phyloP scores from a whole-genome alignment of 768 basidiomycete species.

The Pleurotus salmoneostramineus region DNA sequence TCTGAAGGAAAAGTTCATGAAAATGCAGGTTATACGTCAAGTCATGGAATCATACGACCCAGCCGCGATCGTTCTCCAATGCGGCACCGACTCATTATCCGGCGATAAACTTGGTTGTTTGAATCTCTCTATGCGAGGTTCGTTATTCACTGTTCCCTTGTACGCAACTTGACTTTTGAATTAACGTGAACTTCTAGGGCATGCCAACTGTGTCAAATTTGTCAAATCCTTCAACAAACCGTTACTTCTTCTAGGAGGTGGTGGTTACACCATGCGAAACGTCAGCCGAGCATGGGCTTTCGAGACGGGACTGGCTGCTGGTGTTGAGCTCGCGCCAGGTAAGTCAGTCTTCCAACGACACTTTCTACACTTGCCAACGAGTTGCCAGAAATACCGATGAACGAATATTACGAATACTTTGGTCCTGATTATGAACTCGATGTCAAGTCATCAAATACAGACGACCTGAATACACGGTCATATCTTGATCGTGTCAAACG shows the following conservation, averaged over 20 bases:
- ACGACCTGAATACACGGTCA: constrained; percentile 89
- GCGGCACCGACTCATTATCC: constrained; percentile 92
- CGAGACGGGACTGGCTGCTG: constrained; percentile 97
- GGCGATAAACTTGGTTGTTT: constrained; percentile 96
- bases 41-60: constrained; percentile 86
- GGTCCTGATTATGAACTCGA: constrained; percentile 96
- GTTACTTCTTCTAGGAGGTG: constrained; percentile 89
- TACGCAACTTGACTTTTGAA: neutral
- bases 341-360: constrained; percentile 17
- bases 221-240: constrained; percentile 81
- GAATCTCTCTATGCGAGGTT: constrained; percentile 82
- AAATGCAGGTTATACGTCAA: constrained; percentile 87
- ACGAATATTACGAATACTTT: constrained; percentile 99
- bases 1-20: too few species aligned
- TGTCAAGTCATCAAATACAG: constrained; percentile 91
- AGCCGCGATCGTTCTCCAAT: constrained; percentile 86
- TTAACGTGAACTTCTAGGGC: constrained; percentile 41
- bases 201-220: constrained; percentile 88
- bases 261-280: constrained; percentile 97
- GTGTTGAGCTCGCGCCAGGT: constrained; percentile 88
- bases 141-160: neutral
- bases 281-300: constrained; percentile 94
- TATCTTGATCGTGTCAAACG: constrained; percentile 92
- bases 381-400: constrained; percentile 84
- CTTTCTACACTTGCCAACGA: neutral